Evolutionary conservation across 805 yeast genomes (phyloP), one percentile per base, ranked within the genome.

Genomic region (Wickerhamomyces strasburgensis): DNA sequence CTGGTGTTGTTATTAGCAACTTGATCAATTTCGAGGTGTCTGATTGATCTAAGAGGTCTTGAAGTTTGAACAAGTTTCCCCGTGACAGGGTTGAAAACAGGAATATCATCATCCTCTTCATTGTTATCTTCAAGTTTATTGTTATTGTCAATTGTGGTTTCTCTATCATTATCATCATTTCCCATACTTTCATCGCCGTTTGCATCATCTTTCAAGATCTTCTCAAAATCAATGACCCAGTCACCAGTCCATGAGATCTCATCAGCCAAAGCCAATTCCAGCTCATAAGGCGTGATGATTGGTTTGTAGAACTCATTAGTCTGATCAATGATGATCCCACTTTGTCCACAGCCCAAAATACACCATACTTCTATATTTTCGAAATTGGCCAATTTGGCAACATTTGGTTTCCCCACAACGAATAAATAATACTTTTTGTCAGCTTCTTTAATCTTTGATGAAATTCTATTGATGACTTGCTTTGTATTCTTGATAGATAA

Each of bases 331-430:
- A 90, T 78, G 17, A 90, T 81, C 5, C 98, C 98, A 36, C 94
- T 89, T 49, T 88, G 87, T 9, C 94, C 88, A 58, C 98, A 93
- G 0, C 98, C 98, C 11, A 93, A 61, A 10, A 93, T 75, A 53
- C 95, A 89, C 98, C 98, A 93, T 16, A 85, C 72, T 49, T 93
- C 98, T 11, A 93, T 75, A n/a, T 78, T 80, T 44, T 90, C 98
- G 56, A 93, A 93, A 58, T 93, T 93, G 8, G 98, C 98, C 35
- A 93, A 67, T 54, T 93, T 93, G 18, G 98, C 96, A 14, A 93
- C 97, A 54, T 93, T 93, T 8, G 98, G 98, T 58, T 93, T 93
- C 9, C 98, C 98, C 4, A 93, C 98, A 4, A 89, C 98, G 64
- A 93, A 88, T 56, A 87, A 73, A 55, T 93, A 93, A 47, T 85